A percentile compares a stretch with the other conserved stretches of the same genome.
These are phyloP conservation scores for Stephania yunnanensis DNA, from an alignment of 164 flowering plant species.

Conservation along the genomic window DNA sequence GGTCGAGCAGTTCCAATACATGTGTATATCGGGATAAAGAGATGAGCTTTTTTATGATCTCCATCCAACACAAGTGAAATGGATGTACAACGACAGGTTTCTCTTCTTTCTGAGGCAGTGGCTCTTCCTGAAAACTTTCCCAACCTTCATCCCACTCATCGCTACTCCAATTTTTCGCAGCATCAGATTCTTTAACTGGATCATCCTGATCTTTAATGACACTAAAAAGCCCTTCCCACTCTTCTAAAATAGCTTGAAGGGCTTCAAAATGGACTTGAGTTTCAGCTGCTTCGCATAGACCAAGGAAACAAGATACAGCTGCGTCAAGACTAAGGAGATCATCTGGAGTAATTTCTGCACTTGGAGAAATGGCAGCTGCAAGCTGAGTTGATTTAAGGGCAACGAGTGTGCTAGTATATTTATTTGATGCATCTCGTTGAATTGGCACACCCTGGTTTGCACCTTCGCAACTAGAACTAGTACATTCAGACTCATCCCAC, in stretches of 20 bases:
- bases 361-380: conserved; percentile 52
- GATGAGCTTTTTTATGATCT: conserved; percentile 43
- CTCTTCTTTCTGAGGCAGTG: conserved; percentile 29
- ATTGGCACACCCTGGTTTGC: conserved; percentile 23
- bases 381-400: conserved; percentile 85
- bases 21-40: conserved; percentile 30
- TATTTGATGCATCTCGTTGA: conserved; percentile 40
- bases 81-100: conserved; percentile 46
- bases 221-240: conserved; percentile 79
- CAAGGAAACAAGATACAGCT: conserved; percentile 63
- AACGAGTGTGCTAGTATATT: conserved; percentile 61
- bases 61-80: conserved; percentile 76
- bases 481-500: conserved; percentile 49
- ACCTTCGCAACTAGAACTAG: conserved; percentile 26
- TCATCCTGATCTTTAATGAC: conserved; percentile 19
- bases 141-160: conserved; percentile 96
- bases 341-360: conserved; percentile 54
- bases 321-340: conserved; percentile 57
- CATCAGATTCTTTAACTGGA: conserved; percentile 32
- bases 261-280: conserved; percentile 40
- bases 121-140: conserved; percentile 85
- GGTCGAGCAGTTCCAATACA: conserved; percentile 51
- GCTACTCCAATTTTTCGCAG: conserved; percentile 53
- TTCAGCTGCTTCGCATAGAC: conserved; percentile 37
- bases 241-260: conserved; percentile 53